Evolutionary conservation across 2,329 filamentous ascomycete genomes (phyloP), one percentile per base, ranked within the genome.

Genomic region (Endocalyx cinctus): DNA sequence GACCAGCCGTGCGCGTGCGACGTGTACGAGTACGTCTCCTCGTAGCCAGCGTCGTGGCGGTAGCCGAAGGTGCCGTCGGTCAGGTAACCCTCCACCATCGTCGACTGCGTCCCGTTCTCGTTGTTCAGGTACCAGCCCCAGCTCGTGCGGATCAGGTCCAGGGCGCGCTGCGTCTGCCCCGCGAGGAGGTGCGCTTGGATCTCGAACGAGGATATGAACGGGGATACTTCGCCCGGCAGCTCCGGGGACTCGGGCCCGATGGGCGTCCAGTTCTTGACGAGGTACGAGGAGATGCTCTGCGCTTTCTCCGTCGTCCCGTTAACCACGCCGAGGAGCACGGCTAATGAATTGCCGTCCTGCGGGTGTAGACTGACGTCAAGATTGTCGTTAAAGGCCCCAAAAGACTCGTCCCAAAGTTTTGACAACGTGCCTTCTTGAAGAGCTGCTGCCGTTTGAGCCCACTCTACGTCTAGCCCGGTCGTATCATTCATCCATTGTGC

Each of bases 81-180:
- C 2, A 74, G 60, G 38, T 77, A 79, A 0, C 76, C 77, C 51
- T 81, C 77, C 17, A 79, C 66, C 14, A 74, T 66, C 1, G 77
- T 80, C 26, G 66, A 72, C 35, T 69, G 60, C 0, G 76, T 79
- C n/a, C 74, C 74, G 42, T 74, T 69, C 1, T 67, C 63, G 37
- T 78, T 67, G 38, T 69, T 61, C 12, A 77, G 55, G 43, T 79
- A 79, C 72, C 73, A 78, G 10, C 76, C 77, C 77, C 77, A 81
- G 30, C 62, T 64, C 7, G 58, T 58, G 5, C 74, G 68, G 19
- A 80, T 70, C 12, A 81, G 64, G 10, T 72, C 62, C 0, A 82
- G 55, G 0, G 76, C 74, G 22, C 75, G 68, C 6, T 57, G 50
- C 2, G 74, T 51, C 37, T 67, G 60, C 0, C 64, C 60, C 1